Evolutionary conservation across 2,329 filamentous ascomycete genomes (phyloP).

Genomic region (Coniochaeta hoffmannii): DNA sequence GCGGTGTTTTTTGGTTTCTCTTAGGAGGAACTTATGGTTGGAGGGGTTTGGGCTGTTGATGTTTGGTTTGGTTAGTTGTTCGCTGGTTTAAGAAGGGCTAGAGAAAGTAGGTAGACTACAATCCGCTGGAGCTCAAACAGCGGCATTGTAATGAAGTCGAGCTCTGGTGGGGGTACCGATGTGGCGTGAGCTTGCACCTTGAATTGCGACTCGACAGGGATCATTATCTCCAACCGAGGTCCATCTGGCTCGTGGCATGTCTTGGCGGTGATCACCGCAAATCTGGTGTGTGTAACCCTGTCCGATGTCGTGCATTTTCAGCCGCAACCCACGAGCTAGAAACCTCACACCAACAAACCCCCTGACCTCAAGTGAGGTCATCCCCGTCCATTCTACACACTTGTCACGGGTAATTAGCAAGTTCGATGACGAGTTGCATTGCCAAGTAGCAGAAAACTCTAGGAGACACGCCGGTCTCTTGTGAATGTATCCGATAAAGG

Average conservation of each 20-base stretch:
- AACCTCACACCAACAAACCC: neutral
- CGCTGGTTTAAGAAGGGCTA: neutral
- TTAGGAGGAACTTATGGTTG: neutral
- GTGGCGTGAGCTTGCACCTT: neutral
- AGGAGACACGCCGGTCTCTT: neutral
- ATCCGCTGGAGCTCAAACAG: too few species aligned
- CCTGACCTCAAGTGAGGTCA: neutral
- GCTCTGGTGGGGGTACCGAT: neutral
- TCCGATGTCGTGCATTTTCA: conserved; percentile 3
- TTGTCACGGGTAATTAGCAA: neutral
- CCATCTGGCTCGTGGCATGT: neutral
- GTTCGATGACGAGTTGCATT: neutral
- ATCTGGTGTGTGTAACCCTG: neutral
- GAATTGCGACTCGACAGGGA: conserved; percentile 1
- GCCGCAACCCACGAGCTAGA: neutral
- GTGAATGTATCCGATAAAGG: neutral
- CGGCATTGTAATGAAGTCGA: neutral
- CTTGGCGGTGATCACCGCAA: neutral
- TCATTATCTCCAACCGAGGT: neutral
- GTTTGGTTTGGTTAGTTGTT: neutral
- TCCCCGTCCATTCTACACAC: neutral
- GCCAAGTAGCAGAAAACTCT: neutral
- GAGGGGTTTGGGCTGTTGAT: neutral
- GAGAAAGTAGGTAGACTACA: too few species aligned
- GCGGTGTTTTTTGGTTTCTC: neutral